Conservation (phyloP, 2,329 filamentous ascomycete species). For the Scedosporium apiospermum region DNA sequence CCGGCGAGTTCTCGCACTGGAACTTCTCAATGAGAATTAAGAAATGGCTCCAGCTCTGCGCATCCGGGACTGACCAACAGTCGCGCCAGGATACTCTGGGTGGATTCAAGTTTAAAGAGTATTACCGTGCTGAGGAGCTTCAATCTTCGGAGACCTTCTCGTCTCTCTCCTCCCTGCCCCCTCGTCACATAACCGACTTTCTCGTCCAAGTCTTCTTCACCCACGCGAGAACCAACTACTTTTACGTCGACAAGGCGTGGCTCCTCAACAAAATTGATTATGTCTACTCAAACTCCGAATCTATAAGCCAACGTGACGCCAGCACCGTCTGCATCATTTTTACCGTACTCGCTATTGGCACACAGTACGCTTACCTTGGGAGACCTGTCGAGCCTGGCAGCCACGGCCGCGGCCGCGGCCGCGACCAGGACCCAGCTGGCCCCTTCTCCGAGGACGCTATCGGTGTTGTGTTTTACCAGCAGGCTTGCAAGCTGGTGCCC, state of each 20-base stretch:
- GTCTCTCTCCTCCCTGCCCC: constrained; percentile 31
- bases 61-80: neutral
- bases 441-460: constrained; percentile 40
- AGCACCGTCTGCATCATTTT: constrained; percentile 34
- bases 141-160: constrained; percentile 29
- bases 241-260: constrained; percentile 35
- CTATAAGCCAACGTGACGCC: constrained; percentile 29
- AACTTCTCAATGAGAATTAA: constrained; percentile 43
- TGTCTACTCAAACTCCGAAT: constrained; percentile 28
- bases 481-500: constrained; percentile 42
- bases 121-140: constrained; percentile 35
- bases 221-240: constrained; percentile 38
- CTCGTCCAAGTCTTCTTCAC: constrained; percentile 37
- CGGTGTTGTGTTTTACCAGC: constrained; percentile 46
- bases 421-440: constrained; percentile 14
- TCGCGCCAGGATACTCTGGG: constrained; percentile 13
- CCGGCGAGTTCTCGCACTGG: constrained; percentile 43
- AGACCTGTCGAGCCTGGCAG: constrained; percentile 11
- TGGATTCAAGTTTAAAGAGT: constrained; percentile 25
- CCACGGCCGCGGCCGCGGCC: neutral
- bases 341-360: constrained; percentile 38
- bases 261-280: constrained; percentile 28
- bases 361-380: constrained; percentile 40
- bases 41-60: constrained; percentile 33
- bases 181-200: constrained; percentile 36